phyloP scores from a whole-genome alignment of 768 basidiomycete species.

The Russula dissimulans region DNA sequence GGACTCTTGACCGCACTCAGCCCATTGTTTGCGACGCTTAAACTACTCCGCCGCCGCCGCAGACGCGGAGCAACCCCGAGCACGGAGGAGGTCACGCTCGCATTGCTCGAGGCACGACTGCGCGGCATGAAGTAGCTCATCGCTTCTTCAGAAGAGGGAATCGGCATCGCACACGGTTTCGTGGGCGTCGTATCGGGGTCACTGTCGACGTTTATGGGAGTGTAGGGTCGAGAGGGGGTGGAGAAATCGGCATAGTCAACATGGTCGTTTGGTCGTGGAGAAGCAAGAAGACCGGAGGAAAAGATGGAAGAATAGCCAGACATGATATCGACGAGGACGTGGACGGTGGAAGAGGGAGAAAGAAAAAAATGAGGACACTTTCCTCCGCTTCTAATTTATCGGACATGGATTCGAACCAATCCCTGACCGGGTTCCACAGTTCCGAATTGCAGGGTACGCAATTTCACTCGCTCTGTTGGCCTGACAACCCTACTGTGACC shows the following conservation, averaged over 20 bases:
- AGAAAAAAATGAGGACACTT: not conserved
- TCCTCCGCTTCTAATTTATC: slow-evolving; percentile 5
- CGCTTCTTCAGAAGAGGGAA: slow-evolving; percentile 23
- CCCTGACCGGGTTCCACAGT: not conserved
- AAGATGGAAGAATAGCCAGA: slow-evolving; percentile 57
- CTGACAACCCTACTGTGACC: too few species aligned
- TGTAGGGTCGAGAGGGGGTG: slow-evolving; percentile 18
- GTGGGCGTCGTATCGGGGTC: slow-evolving; percentile 33
- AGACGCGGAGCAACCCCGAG: slow-evolving; percentile 30
- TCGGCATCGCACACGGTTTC: slow-evolving; percentile 19
- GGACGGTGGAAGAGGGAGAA: not conserved
- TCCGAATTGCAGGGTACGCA: too few species aligned
- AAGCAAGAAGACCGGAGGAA: slow-evolving; percentile 59
- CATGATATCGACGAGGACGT: slow-evolving; percentile 20
- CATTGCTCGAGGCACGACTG: slow-evolving; percentile 21
- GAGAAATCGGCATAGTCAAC: slow-evolving; percentile 16
- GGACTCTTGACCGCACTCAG: slow-evolving; percentile 53
- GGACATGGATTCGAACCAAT: not conserved
- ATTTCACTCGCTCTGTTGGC: too few species aligned
- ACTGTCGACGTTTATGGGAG: slow-evolving; percentile 29
- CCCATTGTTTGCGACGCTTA: slow-evolving; percentile 45
- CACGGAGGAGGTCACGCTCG: slow-evolving; percentile 19
- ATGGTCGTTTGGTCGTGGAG: slow-evolving; percentile 24
- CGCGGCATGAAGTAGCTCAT: slow-evolving; percentile 25
- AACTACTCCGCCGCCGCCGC: slow-evolving; percentile 54